Conservation (phyloP, 441 rosid species). For the Euphorbia celastroides region DNA sequence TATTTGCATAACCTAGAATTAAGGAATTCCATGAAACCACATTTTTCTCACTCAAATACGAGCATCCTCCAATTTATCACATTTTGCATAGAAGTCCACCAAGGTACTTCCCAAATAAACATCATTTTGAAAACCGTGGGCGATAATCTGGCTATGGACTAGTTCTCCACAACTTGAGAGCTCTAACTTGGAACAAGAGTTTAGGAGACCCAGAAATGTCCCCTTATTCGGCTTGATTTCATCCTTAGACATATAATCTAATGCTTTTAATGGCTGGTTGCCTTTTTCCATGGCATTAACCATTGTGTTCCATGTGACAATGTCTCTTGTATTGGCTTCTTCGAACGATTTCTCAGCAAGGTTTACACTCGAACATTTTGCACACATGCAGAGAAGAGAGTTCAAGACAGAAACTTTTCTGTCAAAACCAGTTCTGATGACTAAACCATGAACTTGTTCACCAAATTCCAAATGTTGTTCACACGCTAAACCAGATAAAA, state of each 20-base stretch:
- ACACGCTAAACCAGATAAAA: conserved; percentile 41
- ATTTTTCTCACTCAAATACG: conserved; percentile 46
- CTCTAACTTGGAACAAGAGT: conserved; percentile 36
- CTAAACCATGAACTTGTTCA: conserved; percentile 56
- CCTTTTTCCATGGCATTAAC: conserved; percentile 45
- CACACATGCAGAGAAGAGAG: conserved; percentile 54
- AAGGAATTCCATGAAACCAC: conserved; percentile 76
- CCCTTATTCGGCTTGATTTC: conserved; percentile 40
- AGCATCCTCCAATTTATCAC: conserved; percentile 49
- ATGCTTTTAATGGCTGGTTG: conserved; percentile 39
- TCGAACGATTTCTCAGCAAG: conserved; percentile 46
- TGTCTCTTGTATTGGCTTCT: conserved; percentile 34
- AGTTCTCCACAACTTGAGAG: conserved; percentile 36
- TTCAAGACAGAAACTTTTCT: conserved; percentile 39
- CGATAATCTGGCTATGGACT: conserved; percentile 51
- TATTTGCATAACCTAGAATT: conserved; percentile 54
- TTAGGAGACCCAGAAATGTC: conserved; percentile 47
- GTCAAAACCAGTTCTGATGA: conserved; percentile 42
- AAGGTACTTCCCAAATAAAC: conserved; percentile 56
- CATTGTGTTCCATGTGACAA: conserved; percentile 70
- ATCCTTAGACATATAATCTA: conserved; percentile 35
- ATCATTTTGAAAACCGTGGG: conserved; percentile 39
- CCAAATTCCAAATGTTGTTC: conserved; percentile 40
- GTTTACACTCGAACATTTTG: conserved; percentile 34
- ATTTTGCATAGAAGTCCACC: conserved; percentile 62